Base-by-base conservation (phyloP, 2,329 filamentous ascomycete species). In the Periglandula ipomoeae region DNA sequence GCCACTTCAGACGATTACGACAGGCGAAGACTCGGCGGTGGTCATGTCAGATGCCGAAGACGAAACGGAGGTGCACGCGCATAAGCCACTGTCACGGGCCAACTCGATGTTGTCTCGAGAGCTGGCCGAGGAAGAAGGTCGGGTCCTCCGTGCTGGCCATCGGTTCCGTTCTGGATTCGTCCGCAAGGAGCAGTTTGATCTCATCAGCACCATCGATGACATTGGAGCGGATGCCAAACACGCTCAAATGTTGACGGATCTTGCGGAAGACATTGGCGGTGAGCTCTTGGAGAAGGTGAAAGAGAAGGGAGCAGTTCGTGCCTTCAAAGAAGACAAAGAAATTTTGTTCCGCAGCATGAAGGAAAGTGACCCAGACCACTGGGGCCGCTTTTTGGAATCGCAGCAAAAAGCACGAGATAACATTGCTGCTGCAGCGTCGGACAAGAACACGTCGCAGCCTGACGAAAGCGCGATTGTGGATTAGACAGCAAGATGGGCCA, bases 341-440 rank as follows among this genome's bases (percentile, higher is more conserved):
- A 60, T 74, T 46, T 69, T 82, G 19, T 61, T 75, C 37, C 66
- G 68, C 51, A 59, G 64, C 44, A 59, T 83, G 54, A 71, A 78
- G 17, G 78, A 78, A 5, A 74, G 76, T 24, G 86, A 89, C 54
- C 80, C 82, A 0, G 78, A 81, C 53, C 75, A 85, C 61, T 79
- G 86, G 76, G 74, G 76, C 44, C 66, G 68, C 7, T 79, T 89
- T 59, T 73, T 76, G 22, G 79, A 84, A 64, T 70, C 74, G 34
- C 80, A 82, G 65, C 69, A 77, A 58, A 80, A 80, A 64, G 75
- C 78, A 5, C 67, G 72, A 49, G 75, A 72, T 10, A 81, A 81
- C 55, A 70, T 76, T 19, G 67, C 58, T 23, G 59, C 66, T 39
- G 56, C 62, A 6, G 48, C 55, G 27, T 51, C 51, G 47, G 56